These are phyloP conservation scores for Sarcodon aspratus DNA, from an alignment of 768 basidiomycete species.

Conservation along the genomic window DNA sequence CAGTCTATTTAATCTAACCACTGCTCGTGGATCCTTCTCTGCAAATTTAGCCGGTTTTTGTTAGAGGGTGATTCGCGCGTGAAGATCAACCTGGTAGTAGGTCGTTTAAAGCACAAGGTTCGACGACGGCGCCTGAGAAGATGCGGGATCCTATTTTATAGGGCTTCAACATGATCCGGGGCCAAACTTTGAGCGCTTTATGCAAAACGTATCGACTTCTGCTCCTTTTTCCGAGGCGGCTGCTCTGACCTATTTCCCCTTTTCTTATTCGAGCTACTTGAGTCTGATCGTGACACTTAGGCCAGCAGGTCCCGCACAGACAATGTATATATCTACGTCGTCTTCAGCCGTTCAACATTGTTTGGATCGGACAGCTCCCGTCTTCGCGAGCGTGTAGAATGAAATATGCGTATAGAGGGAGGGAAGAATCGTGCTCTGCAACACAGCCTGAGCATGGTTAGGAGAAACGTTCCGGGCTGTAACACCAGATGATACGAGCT, in stretches of 20 bases:
- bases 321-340: conserved; percentile 93
- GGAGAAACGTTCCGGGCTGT: too few species aligned
- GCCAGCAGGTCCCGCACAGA: conserved; percentile 92
- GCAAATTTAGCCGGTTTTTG: too few species aligned
- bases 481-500: too few species aligned
- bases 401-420: conserved; percentile 11
- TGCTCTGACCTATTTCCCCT: conserved; percentile 73
- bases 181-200: background rate
- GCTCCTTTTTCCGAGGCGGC: conserved; percentile 91
- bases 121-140: conserved; percentile 90
- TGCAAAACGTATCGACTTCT: conserved; percentile 73
- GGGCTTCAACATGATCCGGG: background rate
- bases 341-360: conserved; percentile 82
- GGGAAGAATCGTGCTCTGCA: too few species aligned
- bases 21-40: too few species aligned
- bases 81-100: conserved; percentile 79
- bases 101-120: conserved; percentile 84
- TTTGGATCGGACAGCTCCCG: conserved; percentile 38
- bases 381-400: conserved; percentile 12
- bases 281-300: conserved; percentile 91
- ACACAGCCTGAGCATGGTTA: too few species aligned
- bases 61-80: conserved; percentile 57
- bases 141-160: conserved; percentile 70
- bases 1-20: too few species aligned
- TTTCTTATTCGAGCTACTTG: conserved; percentile 82